A percentile compares a stretch with the other conserved stretches of the same genome.
Conservation (phyloP, 176 grass and related monocot species). For the Otatea glauca region DNA sequence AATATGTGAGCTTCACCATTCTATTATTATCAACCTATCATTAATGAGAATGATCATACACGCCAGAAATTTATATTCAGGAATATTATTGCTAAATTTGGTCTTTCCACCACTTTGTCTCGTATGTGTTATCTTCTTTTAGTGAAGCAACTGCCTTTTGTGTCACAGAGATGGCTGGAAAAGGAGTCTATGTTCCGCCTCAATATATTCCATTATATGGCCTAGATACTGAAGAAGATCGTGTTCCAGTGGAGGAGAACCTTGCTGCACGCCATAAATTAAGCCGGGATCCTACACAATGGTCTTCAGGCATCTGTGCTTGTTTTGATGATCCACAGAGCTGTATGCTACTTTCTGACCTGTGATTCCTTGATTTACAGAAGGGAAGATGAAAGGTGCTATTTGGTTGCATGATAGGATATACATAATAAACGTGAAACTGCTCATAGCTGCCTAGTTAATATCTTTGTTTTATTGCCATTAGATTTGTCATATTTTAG, state of each 20-base stretch:
- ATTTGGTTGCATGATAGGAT: conserved; percentile 53
- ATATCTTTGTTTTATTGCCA: background rate
- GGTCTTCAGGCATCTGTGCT: conserved; percentile 99
- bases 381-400: conserved; percentile 69
- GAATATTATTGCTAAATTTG: background rate
- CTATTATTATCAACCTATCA: background rate
- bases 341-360: conserved; percentile 87
- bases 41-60: background rate
- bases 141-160: background rate
- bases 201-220: conserved; percentile 71
- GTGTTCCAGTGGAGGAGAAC: conserved; percentile 43
- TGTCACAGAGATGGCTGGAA: conserved; percentile 68
- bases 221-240: conserved; percentile 58
- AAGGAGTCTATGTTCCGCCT: conserved; percentile 73
- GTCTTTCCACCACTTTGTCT: background rate
- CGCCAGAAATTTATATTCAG: background rate
- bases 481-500: background rate
- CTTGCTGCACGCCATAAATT: conserved; percentile 25
- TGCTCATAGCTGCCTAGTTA: background rate
- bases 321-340: conserved; percentile 90
- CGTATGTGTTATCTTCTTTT: background rate
- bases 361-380: conserved; percentile 62
- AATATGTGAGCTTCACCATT: conserved; percentile 6
- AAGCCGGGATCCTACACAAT: conserved; percentile 60
- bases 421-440: background rate